Base-by-base conservation (phyloP, 805 yeast genomes). In the Metschnikowia vanudenii region DNA sequence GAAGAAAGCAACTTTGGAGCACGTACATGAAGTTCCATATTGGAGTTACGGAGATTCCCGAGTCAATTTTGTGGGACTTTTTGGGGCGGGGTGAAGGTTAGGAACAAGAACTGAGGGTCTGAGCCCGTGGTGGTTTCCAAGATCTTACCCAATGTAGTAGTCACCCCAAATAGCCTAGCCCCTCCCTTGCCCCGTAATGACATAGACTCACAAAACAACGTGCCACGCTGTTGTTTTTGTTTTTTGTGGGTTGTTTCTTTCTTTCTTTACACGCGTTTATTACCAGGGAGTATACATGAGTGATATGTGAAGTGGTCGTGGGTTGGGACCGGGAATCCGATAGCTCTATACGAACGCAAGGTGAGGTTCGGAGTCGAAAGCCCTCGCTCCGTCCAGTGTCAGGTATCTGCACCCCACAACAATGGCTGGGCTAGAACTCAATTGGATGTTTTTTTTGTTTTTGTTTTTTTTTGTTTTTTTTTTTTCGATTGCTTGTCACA, bases 371-470 rank as follows among this genome's bases (percentile, higher is more conserved):
- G 44, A 30, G 34, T 34, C 17, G 18, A n/a, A 26, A 10, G 39
- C 33, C 18, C 39, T 41, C 45, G 45, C 40, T 41, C 34, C 35
- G 40, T 29, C 12, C 16, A 28, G 14, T 20, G 20, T 26, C 13
- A 12, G 18, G 24, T 14, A 33, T 41, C 28, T 14, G 40, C 20
- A 29, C 12, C 26, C 18, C 11, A 10, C 14, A 28, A 41, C 45
- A 41, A 41, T 41, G 14, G n/a, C 31, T 31, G 19, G 13, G 19
- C 31, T 26, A n/a, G 29, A 37, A 10, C 19, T 37, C 18, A 16
- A 12, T 14, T 37, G 20, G n/a, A 24, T 14, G 19, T 14, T 10
- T 8, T 26, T 26, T 16, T n/a, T 20, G 16, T 14, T 9, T n/a
- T 26, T 26, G 9, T n/a, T 20, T 26, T 14, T 9, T n/a, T n/a